phyloP scores from a whole-genome alignment of 805 yeast species.

The Metschnikowia amazonensis region DNA sequence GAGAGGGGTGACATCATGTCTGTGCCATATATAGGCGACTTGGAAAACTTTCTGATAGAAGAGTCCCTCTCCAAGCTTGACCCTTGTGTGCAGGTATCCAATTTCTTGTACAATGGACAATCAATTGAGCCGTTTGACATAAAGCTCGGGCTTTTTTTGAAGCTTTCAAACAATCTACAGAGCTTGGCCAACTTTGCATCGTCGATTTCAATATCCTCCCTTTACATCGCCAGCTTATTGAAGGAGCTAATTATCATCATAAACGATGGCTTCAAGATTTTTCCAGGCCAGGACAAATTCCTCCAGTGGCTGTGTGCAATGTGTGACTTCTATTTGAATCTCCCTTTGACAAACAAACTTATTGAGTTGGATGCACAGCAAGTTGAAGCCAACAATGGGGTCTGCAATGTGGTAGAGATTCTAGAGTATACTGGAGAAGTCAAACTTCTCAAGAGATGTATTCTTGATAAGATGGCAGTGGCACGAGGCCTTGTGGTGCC shows the following conservation, averaged over 20 bases:
- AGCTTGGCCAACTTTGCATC: constrained; percentile 33
- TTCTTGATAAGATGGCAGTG: constrained; percentile 12
- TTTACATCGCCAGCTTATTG: constrained; percentile 37
- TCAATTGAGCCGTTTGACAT: constrained; percentile 12
- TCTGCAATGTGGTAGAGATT: constrained; percentile 21
- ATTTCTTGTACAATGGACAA: constrained; percentile 4
- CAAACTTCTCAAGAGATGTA: constrained; percentile 44
- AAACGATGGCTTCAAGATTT: constrained; percentile 29
- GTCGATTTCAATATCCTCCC: constrained; percentile 40
- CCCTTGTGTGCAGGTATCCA: constrained; percentile 9
- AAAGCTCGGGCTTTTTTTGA: constrained; percentile 28
- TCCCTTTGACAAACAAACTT: constrained; percentile 22
- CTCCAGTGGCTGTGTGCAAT: constrained; percentile 39
- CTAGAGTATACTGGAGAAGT: constrained; percentile 48
- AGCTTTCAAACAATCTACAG: constrained; percentile 34
- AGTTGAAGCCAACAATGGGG: constrained; percentile 14
- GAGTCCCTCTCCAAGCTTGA: background rate
- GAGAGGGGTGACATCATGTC: constrained; percentile 1
- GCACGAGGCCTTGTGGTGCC: constrained; percentile 11
- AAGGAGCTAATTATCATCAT: constrained; percentile 38
- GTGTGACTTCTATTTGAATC: constrained; percentile 39
- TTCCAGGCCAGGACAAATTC: constrained; percentile 17
- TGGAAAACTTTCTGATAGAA: constrained; percentile 11
- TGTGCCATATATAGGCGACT: constrained; percentile 3
- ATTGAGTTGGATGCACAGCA: constrained; percentile 20